A percentile compares a stretch with the other conserved stretches of the same genome.
Evolutionary conservation across 2,329 filamentous ascomycete species (phyloP).

Genomic region (Escovopsis weberi): DNA sequence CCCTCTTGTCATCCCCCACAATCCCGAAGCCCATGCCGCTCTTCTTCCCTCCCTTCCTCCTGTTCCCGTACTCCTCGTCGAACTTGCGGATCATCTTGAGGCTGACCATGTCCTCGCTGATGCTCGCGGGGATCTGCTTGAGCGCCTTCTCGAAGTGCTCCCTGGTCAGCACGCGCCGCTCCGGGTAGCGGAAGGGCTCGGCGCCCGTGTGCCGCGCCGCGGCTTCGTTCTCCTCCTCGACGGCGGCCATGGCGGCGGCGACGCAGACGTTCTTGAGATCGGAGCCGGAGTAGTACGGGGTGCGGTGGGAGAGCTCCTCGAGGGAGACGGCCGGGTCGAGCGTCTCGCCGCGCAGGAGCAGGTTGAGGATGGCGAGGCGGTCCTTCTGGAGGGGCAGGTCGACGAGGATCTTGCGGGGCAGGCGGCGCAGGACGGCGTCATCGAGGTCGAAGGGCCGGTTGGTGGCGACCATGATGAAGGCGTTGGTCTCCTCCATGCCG

Average conservation of each 20-base stretch:
- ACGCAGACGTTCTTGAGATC: conserved; percentile 76
- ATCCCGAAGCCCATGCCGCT: conserved; percentile 46
- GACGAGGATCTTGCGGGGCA: conserved; percentile 58
- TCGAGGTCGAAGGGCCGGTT: conserved; percentile 93
- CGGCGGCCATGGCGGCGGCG: conserved; percentile 63
- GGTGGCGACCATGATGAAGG: conserved; percentile 97
- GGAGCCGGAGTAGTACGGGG: conserved; percentile 66
- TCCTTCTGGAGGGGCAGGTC: conserved; percentile 56
- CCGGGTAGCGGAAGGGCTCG: conserved; percentile 46
- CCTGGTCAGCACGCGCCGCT: conserved; percentile 35
- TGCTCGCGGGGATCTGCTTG: conserved; percentile 79
- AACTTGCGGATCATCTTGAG: conserved; percentile 83
- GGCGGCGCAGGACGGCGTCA: conserved; percentile 64
- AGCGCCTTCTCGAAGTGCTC: conserved; percentile 76
- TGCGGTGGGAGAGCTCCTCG: conserved; percentile 46
- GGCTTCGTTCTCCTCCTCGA: conserved; percentile 53
- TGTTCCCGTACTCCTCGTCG: conserved; percentile 86
- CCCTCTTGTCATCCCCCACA: conserved; percentile 18
- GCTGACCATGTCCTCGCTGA: conserved; percentile 84
- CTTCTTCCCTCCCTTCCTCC: conserved; percentile 47
- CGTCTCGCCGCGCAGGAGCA: conserved; percentile 55
- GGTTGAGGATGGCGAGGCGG: conserved; percentile 52
- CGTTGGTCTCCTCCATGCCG: conserved; percentile 64
- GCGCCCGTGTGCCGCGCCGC: conserved; percentile 23
- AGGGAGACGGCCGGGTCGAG: conserved; percentile 49